These are phyloP conservation scores for Geotrichum reessii DNA, from an alignment of 1,139 yeast species.

Conservation along the genomic window DNA sequence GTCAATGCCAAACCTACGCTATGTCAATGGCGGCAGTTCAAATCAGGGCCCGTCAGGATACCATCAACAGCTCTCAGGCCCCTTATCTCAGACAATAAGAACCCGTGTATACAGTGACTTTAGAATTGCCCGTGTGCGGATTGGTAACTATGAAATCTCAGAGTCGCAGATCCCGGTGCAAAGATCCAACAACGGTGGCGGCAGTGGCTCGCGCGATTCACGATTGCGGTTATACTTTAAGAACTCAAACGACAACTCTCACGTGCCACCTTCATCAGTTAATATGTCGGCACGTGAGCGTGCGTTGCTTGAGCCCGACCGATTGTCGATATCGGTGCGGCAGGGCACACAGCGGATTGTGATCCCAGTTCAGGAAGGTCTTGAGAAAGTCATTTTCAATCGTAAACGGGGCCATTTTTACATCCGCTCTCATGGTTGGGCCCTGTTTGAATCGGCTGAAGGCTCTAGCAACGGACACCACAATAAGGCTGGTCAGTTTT, in stretches of 20 bases:
- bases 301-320: slow-evolving; percentile 26
- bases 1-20: background rate
- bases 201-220: slow-evolving; percentile 21
- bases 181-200: background rate
- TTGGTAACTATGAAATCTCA: slow-evolving; percentile 23
- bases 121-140: slow-evolving; percentile 22
- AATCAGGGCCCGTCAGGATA: background rate
- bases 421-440: slow-evolving; percentile 25
- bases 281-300: slow-evolving; percentile 21
- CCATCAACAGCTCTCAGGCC: background rate
- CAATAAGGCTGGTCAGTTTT: slow-evolving; percentile 14
- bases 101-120: slow-evolving; percentile 23
- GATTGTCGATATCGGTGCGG: slow-evolving; percentile 24
- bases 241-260: slow-evolving; percentile 17
- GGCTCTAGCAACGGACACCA: background rate
- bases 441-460: slow-evolving; percentile 23
- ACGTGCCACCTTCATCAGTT: background rate
- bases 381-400: slow-evolving; percentile 21
- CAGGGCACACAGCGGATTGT: slow-evolving; percentile 26
- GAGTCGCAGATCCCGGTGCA: slow-evolving; percentile 11
- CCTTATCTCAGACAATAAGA: background rate
- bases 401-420: slow-evolving; percentile 24
- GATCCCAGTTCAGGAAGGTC: slow-evolving; percentile 27
- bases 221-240: slow-evolving; percentile 22
- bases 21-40: background rate